Evolutionary conservation across 2,329 filamentous ascomycete species (phyloP), one percentile per base, ranked within the genome.

Genomic region (Pseudocercospora musae): DNA sequence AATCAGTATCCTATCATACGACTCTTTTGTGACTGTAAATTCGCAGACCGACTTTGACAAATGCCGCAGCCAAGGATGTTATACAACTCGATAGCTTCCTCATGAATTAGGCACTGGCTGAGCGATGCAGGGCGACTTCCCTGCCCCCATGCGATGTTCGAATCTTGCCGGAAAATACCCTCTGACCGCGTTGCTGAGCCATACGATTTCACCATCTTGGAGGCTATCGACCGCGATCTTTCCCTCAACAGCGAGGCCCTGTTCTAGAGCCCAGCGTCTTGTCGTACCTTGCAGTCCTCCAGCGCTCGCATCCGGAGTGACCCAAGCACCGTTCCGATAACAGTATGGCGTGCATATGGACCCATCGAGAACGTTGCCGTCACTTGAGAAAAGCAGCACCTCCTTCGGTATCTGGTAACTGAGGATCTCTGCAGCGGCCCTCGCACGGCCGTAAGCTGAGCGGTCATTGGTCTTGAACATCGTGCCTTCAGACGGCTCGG

Each of bases 271-370:
- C 88, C 92, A 96, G 62, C 91, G 82, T 67, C 94, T 85, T 5
- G 89, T 91, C 6, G 90, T 95, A 0, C 93, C 93, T 58, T 88
- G 83, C 73, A 96, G 91, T 0, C 93, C 93, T 46, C 94, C 94
- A 62, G 86, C 88, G 1, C 75, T 73, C 2, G 78, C 75, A 2
- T 86, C 84, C 1, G 94, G 94, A 40, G 93, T 96, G 7, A 92
- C 84, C 94, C 94, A 98, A 55, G 79, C 78, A 0, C 85, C 87
- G 4, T 81, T 75, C 49, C 90, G 86, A 81, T 85, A 91, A 68
- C 97, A 90, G 75, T 94, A 97, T 0, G 90, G 86, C 0, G 89
- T 96, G 0, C 90, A 93, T 15, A 90, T 84, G 64, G 89, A 93
- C 8, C 91, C 73, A 76, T 98, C 94, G 84, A 96, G 96, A 37